Evolutionary conservation across 2,329 filamentous ascomycete genomes (phyloP), one percentile per base, ranked within the genome.

Genomic region (Fusarium pseudoanthophilum): DNA sequence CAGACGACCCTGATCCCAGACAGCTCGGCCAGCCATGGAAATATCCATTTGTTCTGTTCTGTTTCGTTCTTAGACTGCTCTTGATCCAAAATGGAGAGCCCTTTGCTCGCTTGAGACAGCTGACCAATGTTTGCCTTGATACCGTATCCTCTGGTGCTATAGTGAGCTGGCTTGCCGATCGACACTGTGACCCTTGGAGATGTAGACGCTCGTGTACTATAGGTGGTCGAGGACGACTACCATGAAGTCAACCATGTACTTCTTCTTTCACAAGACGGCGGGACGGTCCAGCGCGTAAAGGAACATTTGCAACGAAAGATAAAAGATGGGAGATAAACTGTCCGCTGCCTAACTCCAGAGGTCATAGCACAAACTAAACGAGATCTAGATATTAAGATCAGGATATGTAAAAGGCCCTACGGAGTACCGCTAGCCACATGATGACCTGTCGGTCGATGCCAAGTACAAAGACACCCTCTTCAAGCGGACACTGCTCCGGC

Each of bases 361-460:
- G 62, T 72, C 62, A 74, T 64, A 73, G 71, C 62, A 74, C 67
- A 68, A 60, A 61, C 63, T 68, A 64, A 64, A 68, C 55, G 32
- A 67, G 26, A 68, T 51, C 70, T 67, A 37, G 53, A 73, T 51
- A 46, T 59, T 39, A 39, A 43, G 53, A 67, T 55, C 52, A 49
- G 59, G 57, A 57, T 53, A 59, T 58, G 24, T 28, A 14, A 26
- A 68, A 70, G 51, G 55, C 48, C 67, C 45, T 42, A 52, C 28
- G 28, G 28, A 28, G 28, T 28, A 28, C 56, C 26, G 37, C 52
- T 63, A 48, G 57, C 52, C 40, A 65, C 65, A 60, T 53, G 53
- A 60, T 68, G 52, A 69, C 56, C 37, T 61, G 57, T 59, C 59
- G 62, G 57, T 65, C 61, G 43, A 64, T 72, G 64, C 71, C 60